These are phyloP conservation scores for Beauveria scarabaeidicola DNA, from an alignment of 2,329 filamentous ascomycete genomes.

Conservation along the genomic window DNA sequence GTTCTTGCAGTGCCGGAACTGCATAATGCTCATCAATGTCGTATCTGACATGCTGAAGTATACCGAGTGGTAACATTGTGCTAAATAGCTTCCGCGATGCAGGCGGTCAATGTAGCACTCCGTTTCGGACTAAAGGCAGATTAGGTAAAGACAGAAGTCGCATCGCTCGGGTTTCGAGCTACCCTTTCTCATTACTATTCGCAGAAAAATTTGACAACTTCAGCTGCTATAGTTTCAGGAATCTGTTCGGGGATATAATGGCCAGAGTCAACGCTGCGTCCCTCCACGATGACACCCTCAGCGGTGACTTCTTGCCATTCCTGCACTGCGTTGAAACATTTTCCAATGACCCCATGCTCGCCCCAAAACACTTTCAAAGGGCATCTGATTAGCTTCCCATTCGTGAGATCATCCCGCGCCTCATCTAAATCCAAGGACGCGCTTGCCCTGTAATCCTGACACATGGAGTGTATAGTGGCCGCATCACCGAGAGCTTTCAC, in stretches of 20 bases:
- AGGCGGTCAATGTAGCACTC: too few species aligned
- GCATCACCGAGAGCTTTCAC: constrained; percentile 31
- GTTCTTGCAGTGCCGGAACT: too few species aligned
- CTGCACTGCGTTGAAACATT: constrained; percentile 36
- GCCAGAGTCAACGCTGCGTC: constrained; percentile 35
- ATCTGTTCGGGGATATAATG: constrained; percentile 45
- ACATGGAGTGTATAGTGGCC: constrained; percentile 37
- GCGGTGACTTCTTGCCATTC: constrained; percentile 43
- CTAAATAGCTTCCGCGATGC: background rate
- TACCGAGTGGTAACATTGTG: background rate
- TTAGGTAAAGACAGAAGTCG: too few species aligned
- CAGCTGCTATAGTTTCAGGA: constrained; percentile 35
- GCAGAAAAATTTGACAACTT: constrained; percentile 31
- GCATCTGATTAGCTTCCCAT: constrained; percentile 34
- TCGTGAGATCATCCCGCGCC: constrained; percentile 34
- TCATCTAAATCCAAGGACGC: constrained; percentile 44
- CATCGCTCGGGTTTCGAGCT: background rate
- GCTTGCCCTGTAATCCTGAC: constrained; percentile 48
- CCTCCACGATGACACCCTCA: constrained; percentile 27
- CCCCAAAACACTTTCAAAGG: constrained; percentile 45
- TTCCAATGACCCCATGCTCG: constrained; percentile 38
- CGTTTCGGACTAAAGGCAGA: too few species aligned
- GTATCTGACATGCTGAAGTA: background rate
- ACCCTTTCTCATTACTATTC: constrained; percentile 19
- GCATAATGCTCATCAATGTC: background rate